Evolutionary conservation across 768 basidiomycete species (phyloP).

Genomic region (Lentinula raphanica): DNA sequence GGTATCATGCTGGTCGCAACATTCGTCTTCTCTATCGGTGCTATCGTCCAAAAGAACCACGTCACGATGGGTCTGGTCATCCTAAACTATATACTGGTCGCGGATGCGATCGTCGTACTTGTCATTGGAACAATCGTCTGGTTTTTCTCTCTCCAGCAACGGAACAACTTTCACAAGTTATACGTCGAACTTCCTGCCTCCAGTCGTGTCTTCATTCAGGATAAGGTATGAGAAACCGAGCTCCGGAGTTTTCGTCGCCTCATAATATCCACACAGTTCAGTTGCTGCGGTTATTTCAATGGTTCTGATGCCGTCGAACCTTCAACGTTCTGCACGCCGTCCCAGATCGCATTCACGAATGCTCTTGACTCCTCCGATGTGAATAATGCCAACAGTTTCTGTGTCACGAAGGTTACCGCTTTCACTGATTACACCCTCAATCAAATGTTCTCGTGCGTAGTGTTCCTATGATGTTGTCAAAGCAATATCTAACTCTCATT

Average conservation of each 20-base stretch:
- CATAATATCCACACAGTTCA: slow-evolving; percentile 44
- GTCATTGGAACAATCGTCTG: slow-evolving; percentile 71
- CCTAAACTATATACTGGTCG: slow-evolving; percentile 70
- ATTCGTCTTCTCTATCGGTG: slow-evolving; percentile 64
- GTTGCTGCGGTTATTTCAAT: slow-evolving; percentile 84
- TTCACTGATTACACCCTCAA: slow-evolving; percentile 73
- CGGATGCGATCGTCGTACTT: slow-evolving; percentile 56
- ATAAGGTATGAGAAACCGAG: slow-evolving; percentile 44
- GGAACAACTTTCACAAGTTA: slow-evolving; percentile 55
- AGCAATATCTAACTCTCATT: slow-evolving; percentile 6
- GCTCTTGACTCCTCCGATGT: slow-evolving; percentile 33
- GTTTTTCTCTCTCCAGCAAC: slow-evolving; percentile 75
- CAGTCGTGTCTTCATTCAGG: slow-evolving; percentile 59
- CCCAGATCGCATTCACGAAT: slow-evolving; percentile 32
- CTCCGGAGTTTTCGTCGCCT: neutral
- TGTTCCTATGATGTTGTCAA: neutral
- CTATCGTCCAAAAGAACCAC: slow-evolving; percentile 66
- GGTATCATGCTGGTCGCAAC: slow-evolving; percentile 65
- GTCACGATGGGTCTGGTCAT: slow-evolving; percentile 65
- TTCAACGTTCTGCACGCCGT: slow-evolving; percentile 49
- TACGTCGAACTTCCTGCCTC: slow-evolving; percentile 45
- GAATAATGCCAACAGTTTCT: slow-evolving; percentile 45
- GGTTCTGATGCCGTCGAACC: slow-evolving; percentile 53
- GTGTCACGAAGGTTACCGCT: slow-evolving; percentile 63
- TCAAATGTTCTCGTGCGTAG: slow-evolving; percentile 77